Conservation (phyloP, 495 filamentous ascomycete genomes). For the Penicillium crystallinum region DNA sequence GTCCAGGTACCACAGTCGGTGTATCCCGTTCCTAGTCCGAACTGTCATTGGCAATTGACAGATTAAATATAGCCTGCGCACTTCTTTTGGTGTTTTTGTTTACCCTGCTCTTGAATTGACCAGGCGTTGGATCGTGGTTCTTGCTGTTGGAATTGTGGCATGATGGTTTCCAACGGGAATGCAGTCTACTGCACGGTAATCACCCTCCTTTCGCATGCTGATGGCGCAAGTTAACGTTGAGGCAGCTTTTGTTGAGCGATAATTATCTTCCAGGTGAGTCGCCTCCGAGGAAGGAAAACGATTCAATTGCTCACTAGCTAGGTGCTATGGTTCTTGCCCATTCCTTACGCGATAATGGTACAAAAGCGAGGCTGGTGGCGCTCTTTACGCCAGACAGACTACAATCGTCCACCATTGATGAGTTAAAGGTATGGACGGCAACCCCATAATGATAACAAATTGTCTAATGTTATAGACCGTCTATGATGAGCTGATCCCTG, state of each 20-base stretch:
- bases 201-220: conserved; percentile 12
- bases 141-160: conserved; percentile 10
- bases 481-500: conserved; percentile 86
- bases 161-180: conserved; percentile 30
- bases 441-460: not conserved
- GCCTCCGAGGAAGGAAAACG: not conserved
- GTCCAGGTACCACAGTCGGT: conserved; percentile 23
- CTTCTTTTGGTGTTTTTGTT: not conserved
- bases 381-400: conserved; percentile 76
- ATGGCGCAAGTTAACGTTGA: conserved; percentile 5
- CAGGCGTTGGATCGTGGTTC: not conserved
- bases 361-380: conserved; percentile 77
- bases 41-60: conserved; percentile 8
- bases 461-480: conserved; percentile 51
- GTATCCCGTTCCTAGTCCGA: conserved; percentile 7
- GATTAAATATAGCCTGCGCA: conserved; percentile 17
- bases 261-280: conserved; percentile 77
- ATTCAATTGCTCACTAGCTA: conserved; percentile 24
- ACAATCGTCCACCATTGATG: conserved; percentile 62
- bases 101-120: not conserved
- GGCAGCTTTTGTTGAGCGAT: conserved; percentile 83
- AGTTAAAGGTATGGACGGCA: conserved; percentile 61
- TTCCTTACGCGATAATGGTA: conserved; percentile 87
- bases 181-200: conserved; percentile 57
- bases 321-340: conserved; percentile 92